These are phyloP conservation scores for Niebla homalea DNA, from an alignment of 495 filamentous ascomycete species.

Conservation along the genomic window DNA sequence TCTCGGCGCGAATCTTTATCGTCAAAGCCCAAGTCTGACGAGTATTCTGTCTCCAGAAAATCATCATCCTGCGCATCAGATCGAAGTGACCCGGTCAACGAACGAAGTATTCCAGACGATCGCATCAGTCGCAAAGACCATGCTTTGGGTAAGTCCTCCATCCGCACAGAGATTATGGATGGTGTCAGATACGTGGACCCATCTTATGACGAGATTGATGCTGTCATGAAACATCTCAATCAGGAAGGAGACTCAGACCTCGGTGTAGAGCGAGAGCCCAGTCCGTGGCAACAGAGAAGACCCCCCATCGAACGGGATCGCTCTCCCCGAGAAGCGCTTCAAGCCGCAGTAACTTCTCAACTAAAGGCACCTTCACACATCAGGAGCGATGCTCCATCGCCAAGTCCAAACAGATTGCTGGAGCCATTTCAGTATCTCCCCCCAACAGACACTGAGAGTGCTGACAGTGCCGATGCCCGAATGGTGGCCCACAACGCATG, in stretches of 20 bases:
- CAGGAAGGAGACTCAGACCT: slow-evolving; percentile 49
- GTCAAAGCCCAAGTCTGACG: too few relatives aligned
- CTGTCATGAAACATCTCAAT: slow-evolving; percentile 71
- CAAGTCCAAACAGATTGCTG: slow-evolving; percentile 51
- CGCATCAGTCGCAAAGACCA: slow-evolving; percentile 3
- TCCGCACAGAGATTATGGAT: slow-evolving; percentile 6
- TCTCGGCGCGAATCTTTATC: too few relatives aligned
- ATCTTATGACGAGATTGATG: slow-evolving; percentile 71
- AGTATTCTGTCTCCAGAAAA: too few relatives aligned
- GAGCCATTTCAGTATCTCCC: slow-evolving; percentile 31
- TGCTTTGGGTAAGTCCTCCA: neutral
- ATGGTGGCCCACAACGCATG: slow-evolving; percentile 12
- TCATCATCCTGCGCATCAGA: too few relatives aligned
- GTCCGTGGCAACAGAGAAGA: slow-evolving; percentile 16
- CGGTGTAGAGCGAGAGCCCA: slow-evolving; percentile 50
- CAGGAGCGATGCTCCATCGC: slow-evolving; percentile 63
- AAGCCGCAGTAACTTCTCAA: slow-evolving; percentile 38
- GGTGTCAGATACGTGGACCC: slow-evolving; percentile 24
- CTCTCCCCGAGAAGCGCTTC: slow-evolving; percentile 22
- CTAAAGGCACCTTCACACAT: slow-evolving; percentile 41
- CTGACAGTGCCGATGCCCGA: slow-evolving; percentile 9
- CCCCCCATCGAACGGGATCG: slow-evolving; percentile 21
- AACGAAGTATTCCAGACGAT: neutral
- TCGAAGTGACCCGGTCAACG: neutral
- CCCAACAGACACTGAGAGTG: slow-evolving; percentile 13